Evolutionary conservation across 768 basidiomycete genomes (phyloP).

Genomic region (Pholiota molesta): DNA sequence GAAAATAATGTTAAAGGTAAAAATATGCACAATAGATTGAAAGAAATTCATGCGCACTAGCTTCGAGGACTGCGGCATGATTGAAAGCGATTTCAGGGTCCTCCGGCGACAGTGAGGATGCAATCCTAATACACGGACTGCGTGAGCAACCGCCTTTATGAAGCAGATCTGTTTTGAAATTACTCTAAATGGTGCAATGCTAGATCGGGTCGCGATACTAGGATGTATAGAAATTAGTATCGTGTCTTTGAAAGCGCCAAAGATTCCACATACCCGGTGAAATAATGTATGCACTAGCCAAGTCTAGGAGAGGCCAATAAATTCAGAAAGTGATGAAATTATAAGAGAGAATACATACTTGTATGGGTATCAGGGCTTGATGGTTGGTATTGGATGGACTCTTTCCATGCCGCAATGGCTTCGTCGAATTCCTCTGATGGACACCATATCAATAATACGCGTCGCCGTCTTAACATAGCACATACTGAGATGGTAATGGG

Average conservation of each 20-base stretch:
- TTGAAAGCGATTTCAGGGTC: constrained; percentile 94
- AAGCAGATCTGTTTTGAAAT: constrained; percentile 24
- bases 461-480: constrained; percentile 13
- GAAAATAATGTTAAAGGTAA: constrained; percentile 34
- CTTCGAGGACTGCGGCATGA: constrained; percentile 88
- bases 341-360: constrained; percentile 52
- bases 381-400: constrained; percentile 79
- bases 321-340: constrained; percentile 16
- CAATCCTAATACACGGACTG: constrained; percentile 58
- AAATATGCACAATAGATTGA: constrained; percentile 14
- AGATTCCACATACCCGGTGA: constrained; percentile 44
- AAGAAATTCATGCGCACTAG: constrained; percentile 53
- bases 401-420: constrained; percentile 86
- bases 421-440: constrained; percentile 82
- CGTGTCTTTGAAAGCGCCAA: constrained; percentile 1
- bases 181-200: constrained; percentile 85
- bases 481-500: constrained; percentile 87
- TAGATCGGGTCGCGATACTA: constrained; percentile 80
- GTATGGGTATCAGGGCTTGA: constrained; percentile 87
- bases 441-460: constrained; percentile 2
- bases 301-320: constrained; percentile 47
- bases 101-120: constrained; percentile 80
- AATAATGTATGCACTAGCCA: constrained; percentile 89
- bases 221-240: constrained; percentile 21
- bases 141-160: constrained; percentile 26